Evolutionary conservation across 225 moss, liverwort and hornwort genomes (phyloP).

Genomic region (Physcomitrellopsis africana): DNA sequence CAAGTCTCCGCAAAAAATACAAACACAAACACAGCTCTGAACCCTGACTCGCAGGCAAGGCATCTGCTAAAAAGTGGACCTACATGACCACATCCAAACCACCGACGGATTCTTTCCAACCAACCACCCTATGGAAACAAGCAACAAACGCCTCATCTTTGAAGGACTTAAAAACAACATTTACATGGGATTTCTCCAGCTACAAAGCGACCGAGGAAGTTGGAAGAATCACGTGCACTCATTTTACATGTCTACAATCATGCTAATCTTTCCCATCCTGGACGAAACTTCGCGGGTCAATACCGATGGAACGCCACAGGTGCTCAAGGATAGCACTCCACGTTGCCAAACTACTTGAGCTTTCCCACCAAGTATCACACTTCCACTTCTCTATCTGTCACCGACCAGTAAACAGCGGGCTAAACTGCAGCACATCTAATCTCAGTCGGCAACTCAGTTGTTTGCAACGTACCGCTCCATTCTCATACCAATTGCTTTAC

Average conservation of each 20-base stretch:
- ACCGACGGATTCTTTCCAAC: no score
- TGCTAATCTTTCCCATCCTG: conserved; percentile 28
- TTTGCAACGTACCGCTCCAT: conserved; percentile 19
- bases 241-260: conserved; percentile 46
- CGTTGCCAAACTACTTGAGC: conserved; percentile 14
- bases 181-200: conserved; percentile 47
- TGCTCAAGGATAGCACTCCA: conserved; percentile 25
- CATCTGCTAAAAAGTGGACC: no score
- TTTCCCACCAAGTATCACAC: conserved; percentile 19
- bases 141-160: conserved; percentile 2
- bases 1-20: no score
- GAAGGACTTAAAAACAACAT: conserved; percentile 48
- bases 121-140: no score
- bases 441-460: conserved; percentile 3
- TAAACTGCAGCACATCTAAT: conserved; percentile 30
- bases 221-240: conserved; percentile 39
- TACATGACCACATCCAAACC: no score
- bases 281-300: conserved; percentile 16
- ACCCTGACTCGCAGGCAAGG: no score
- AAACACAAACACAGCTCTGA: no score
- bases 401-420: neutral
- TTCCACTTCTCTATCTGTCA: conserved; percentile 14
- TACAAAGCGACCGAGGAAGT: conserved; percentile 29
- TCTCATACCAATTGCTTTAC: neutral
- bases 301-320: conserved; percentile 29